Conservation (phyloP, 2,329 filamentous ascomycete genomes). For the Talaromyces sp. region DNA sequence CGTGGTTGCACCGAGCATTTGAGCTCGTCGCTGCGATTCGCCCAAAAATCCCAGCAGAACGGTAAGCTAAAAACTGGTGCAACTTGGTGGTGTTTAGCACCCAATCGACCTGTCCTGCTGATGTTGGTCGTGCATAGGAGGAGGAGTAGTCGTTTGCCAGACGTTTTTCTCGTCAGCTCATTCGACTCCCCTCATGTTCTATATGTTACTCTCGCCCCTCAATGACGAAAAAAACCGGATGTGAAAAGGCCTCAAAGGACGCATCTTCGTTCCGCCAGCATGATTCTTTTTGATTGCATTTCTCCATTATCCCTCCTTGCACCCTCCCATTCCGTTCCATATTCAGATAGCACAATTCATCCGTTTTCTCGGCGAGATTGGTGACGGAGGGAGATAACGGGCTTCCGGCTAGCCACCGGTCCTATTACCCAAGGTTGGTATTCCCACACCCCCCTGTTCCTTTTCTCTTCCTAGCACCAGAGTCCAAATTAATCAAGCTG, state of each 20-base stretch:
- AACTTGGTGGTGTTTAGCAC: constrained; percentile 8
- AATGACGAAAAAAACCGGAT: constrained; percentile 17
- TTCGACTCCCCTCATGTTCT: constrained; percentile 19
- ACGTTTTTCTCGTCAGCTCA: constrained; percentile 14
- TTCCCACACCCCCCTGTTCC: not conserved
- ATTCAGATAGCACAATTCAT: not conserved
- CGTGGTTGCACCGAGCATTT: constrained; percentile 13
- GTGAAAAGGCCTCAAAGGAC: constrained; percentile 17
- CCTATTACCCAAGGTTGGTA: constrained; percentile 2
- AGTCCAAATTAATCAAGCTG: constrained; percentile 6
- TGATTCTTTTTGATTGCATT: constrained; percentile 9
- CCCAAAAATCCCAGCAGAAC: constrained; percentile 18
- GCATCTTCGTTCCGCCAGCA: constrained; percentile 11
- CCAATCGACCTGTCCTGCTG: constrained; percentile 20
- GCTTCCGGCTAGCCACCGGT: constrained; percentile 7
- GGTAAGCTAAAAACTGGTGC: constrained; percentile 20
- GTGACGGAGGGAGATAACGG: constrained; percentile 13
- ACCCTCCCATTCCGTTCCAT: constrained; percentile 1
- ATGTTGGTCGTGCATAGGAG: constrained; percentile 18
- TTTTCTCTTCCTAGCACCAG: not conserved
- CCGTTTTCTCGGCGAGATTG: not conserved
- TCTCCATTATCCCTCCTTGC: constrained; percentile 1
- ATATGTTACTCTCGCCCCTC: constrained; percentile 12
- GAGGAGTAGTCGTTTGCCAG: constrained; percentile 7
- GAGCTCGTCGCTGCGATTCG: constrained; percentile 19